Base-by-base conservation (phyloP, 2,329 filamentous ascomycete genomes). In the Rhynchosporium secalis region DNA sequence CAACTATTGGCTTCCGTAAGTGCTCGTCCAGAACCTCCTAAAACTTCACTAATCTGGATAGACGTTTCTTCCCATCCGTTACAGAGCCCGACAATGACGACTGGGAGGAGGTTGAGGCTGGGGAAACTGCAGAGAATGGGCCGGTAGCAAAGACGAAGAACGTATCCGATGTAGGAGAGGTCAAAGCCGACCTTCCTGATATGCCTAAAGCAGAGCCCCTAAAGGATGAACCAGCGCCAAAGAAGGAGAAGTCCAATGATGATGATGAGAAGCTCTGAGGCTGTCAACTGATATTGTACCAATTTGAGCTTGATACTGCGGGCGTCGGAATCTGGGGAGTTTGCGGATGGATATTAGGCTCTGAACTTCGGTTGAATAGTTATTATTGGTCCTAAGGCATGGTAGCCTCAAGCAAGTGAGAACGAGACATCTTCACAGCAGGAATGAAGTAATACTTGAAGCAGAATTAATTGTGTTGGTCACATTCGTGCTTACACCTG, bases 1-100 rank as follows among this genome's bases (percentile, higher is more conserved):
- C 74, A 80, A 87, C 57, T 28, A 83, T 29, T 77, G 80, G 41
- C 76, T 96, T 10, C 90, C 93, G 92, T 96, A 76, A 80, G 89
- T 84, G 26, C 20, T 4, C 15, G 52, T 13, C 36, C 41, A 2
- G 9, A 56, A 46, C 36, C 4, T 33, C 15, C 9, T n/a, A 20
- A 4, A 13, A 29, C 15, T 36, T 31, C 33, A 9, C 63, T 66
- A 57, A 66, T 41, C 28, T 31, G 45, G 31, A 60, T 64, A 83
- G 80, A 3, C 72, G 72, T 58, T 78, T 78, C 71, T 83, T 85
- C 66, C 81, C 82, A 29, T 77, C 79, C 5, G 76, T 77, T 9
- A 70, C 76, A 62, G 60, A 57, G 28, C 4, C 36, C n/a, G 60
- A 61, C 36, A 57, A 20, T 41, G 57, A 54, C 20, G 56, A 57